These are phyloP conservation scores for Phlebopus sp. DNA, from an alignment of 1,284 basidiomycete species.

Conservation along the genomic window DNA sequence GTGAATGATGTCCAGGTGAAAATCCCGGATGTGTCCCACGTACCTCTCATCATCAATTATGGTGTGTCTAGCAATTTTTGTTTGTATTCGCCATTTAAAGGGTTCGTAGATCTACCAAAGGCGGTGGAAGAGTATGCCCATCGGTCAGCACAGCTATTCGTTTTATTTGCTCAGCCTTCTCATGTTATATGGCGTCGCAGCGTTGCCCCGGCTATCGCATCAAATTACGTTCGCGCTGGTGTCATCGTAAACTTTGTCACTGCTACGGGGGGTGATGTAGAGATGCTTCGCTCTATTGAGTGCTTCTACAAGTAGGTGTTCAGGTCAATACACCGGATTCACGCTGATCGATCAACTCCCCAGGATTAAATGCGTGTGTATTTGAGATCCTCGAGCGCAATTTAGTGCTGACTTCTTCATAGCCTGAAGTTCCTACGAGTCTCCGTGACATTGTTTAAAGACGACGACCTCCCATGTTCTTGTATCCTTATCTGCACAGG, in stretches of 20 bases:
- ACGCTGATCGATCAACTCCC: slow-evolving; percentile 12
- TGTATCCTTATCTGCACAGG: slow-evolving; percentile 71
- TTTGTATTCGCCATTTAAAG: slow-evolving; percentile 9
- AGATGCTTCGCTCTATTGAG: slow-evolving; percentile 96
- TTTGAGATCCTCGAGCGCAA: neutral
- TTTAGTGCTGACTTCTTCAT: slow-evolving; percentile 18
- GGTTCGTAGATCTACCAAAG: slow-evolving; percentile 77
- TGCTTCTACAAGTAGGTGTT: slow-evolving; percentile 85
- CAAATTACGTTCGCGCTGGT: slow-evolving; percentile 77
- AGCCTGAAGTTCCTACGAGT: slow-evolving; percentile 86
- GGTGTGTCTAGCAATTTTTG: slow-evolving; percentile 42
- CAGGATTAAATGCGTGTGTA: slow-evolving; percentile 86
- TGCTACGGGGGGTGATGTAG: slow-evolving; percentile 93
- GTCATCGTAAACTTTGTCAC: slow-evolving; percentile 95
- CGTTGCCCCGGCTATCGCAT: slow-evolving; percentile 78
- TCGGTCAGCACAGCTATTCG: slow-evolving; percentile 49
- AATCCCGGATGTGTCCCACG: slow-evolving; percentile 82
- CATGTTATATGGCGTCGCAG: slow-evolving; percentile 34
- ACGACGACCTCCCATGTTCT: slow-evolving; percentile 37
- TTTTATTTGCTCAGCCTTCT: slow-evolving; percentile 3
- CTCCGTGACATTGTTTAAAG: slow-evolving; percentile 81
- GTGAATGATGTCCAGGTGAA: slow-evolving; percentile 92
- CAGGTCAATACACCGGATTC: slow-evolving; percentile 9
- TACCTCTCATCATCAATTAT: slow-evolving; percentile 91
- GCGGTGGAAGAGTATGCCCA: slow-evolving; percentile 96